phyloP scores from a whole-genome alignment of 2,329 filamentous ascomycete genomes.

The Calonectria hongkongensis region DNA sequence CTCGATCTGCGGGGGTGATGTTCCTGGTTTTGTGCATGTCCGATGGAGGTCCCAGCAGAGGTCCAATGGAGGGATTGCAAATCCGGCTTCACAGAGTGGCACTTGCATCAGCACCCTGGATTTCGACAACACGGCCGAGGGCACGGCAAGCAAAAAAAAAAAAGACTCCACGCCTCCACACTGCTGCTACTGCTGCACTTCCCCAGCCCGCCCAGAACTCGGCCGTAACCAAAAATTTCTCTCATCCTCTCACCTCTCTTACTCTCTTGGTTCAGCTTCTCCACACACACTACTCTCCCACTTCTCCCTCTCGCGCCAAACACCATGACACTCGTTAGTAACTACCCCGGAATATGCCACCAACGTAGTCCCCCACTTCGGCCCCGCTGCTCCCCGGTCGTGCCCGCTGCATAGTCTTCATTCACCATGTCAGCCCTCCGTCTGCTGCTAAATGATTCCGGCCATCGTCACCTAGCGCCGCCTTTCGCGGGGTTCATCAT shows the following conservation, averaged over 20 bases:
- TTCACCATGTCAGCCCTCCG: neutral
- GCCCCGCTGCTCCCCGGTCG: slow-evolving; percentile 32
- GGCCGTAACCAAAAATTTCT: neutral
- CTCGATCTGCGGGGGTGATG: neutral
- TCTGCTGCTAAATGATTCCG: slow-evolving; percentile 24
- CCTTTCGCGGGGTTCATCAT: slow-evolving; percentile 35
- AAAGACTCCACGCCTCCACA: slow-evolving; percentile 7
- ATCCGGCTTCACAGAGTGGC: slow-evolving; percentile 24
- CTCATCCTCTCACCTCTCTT: neutral
- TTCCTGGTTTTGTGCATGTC: neutral
- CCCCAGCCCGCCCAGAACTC: neutral
- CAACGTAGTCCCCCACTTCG: slow-evolving; percentile 30
- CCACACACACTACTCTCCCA: slow-evolving; percentile 6
- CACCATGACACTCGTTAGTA: slow-evolving; percentile 17
- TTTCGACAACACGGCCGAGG: slow-evolving; percentile 16
- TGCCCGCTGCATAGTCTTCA: slow-evolving; percentile 1
- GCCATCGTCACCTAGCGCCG: slow-evolving; percentile 28
- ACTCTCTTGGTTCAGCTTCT: too few relatives aligned
- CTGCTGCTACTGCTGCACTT: neutral
- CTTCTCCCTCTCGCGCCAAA: slow-evolving; percentile 10
- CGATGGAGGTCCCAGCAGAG: neutral
- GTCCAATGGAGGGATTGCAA: slow-evolving; percentile 15
- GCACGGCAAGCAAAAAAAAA: neutral
- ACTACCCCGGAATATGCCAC: slow-evolving; percentile 22
- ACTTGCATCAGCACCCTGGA: slow-evolving; percentile 3